These are phyloP conservation scores for Blastobotrys americana DNA, from an alignment of 805 yeast genomes.

Conservation along the genomic window DNA sequence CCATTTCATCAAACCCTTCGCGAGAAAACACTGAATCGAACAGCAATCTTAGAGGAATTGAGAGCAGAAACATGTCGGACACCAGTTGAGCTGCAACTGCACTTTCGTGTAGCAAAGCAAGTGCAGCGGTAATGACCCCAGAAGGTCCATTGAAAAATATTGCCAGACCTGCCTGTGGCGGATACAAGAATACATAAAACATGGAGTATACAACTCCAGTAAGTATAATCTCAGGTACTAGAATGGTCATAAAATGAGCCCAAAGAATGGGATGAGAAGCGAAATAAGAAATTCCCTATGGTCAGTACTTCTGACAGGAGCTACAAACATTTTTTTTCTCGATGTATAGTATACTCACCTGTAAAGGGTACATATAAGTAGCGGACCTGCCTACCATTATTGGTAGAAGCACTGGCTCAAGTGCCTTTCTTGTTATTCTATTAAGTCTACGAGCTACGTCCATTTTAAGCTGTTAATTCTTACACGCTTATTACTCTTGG, in stretches of 20 bases:
- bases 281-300: conserved; percentile 38
- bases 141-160: conserved; percentile 44
- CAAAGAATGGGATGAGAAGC: conserved; percentile 37
- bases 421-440: conserved; percentile 1
- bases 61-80: conserved; percentile 39
- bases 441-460: neutral
- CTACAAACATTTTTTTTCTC: too few relatives aligned
- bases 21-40: conserved; percentile 40
- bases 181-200: conserved; percentile 37
- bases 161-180: conserved; percentile 38
- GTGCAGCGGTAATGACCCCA: conserved; percentile 42
- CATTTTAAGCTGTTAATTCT: too few relatives aligned
- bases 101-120: conserved; percentile 39
- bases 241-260: conserved; percentile 39
- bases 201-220: conserved; percentile 33
- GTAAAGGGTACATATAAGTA: conserved; percentile 29
- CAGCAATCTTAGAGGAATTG: conserved; percentile 39
- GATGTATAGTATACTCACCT: conserved; percentile 14
- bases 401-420: conserved; percentile 24
- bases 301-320: conserved; percentile 2
- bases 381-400: conserved; percentile 21
- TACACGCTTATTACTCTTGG: too few relatives aligned
- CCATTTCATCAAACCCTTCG: conserved; percentile 42
- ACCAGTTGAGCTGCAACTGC: conserved; percentile 38
- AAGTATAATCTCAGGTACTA: conserved; percentile 41